These are phyloP conservation scores for Alternaria burnsii DNA, from an alignment of 2,329 filamentous ascomycete genomes.

Conservation along the genomic window DNA sequence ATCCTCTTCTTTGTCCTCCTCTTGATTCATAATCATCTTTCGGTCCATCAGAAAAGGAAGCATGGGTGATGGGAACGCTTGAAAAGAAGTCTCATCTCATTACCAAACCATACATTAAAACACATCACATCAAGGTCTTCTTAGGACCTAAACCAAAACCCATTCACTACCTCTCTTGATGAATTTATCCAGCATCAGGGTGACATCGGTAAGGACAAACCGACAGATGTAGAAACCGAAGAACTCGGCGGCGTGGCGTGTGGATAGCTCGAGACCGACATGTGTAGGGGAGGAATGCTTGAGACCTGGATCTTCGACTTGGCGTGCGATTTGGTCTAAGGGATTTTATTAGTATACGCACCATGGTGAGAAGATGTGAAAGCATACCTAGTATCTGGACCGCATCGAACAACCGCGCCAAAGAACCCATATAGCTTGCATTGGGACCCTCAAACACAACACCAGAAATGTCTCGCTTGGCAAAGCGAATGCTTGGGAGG, in stretches of 20 bases:
- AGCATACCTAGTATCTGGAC: slow-evolving; percentile 87
- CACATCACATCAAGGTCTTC: slow-evolving; percentile 1
- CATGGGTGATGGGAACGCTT: neutral
- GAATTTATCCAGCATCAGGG: slow-evolving; percentile 90
- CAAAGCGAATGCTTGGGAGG: slow-evolving; percentile 75
- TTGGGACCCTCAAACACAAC: slow-evolving; percentile 83
- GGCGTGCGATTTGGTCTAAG: slow-evolving; percentile 90
- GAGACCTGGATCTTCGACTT: slow-evolving; percentile 93
- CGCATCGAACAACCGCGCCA: slow-evolving; percentile 91
- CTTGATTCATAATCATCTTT: neutral
- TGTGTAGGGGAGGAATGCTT: slow-evolving; percentile 92
- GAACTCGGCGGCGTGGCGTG: slow-evolving; percentile 93
- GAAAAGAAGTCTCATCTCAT: neutral
- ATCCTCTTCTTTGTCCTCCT: neutral
- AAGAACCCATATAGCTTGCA: slow-evolving; percentile 86
- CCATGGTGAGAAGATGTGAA: neutral
- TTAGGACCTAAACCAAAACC: slow-evolving; percentile 67
- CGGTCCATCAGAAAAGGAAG: neutral
- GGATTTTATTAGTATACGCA: slow-evolving; percentile 14
- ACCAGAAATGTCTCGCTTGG: slow-evolving; percentile 74
- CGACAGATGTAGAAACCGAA: slow-evolving; percentile 97
- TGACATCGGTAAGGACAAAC: slow-evolving; percentile 88
- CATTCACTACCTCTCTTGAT: slow-evolving; percentile 97
- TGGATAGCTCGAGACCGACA: slow-evolving; percentile 92
- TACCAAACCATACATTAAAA: slow-evolving; percentile 1